Evolutionary conservation across 2,329 filamentous ascomycete species (phyloP), one percentile per base, ranked within the genome.

Genomic region (Colletotrichum echinochloae): DNA sequence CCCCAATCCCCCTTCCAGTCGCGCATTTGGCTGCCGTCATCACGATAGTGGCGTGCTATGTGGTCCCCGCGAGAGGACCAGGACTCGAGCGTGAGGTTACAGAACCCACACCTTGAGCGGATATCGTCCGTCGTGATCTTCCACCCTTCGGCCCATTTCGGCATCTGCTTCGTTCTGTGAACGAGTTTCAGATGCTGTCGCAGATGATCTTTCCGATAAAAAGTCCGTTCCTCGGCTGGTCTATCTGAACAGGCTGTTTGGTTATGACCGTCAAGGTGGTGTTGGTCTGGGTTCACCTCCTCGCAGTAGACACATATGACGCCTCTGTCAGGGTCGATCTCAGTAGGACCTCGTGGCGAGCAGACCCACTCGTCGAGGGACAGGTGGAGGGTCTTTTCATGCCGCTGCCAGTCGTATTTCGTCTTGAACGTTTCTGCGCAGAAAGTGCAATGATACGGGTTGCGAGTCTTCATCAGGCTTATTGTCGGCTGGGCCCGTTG

Each of bases 191-290:
- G 70, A 44, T 85, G 83, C 51, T 85, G 83, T 1, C 79, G 76
- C 1, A 85, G 72, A 65, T 85, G 83, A 35, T 85, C 83, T 62
- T 84, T 85, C 6, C 83, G 74, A 37, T 81, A 82, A 59, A 84
- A 85, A 0, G 79, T 80, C 2, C 83, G 81, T 28, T 88, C 85
- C 51, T 78, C 77, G 0, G 79, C 61, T 0, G 78, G 76, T 11
- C 87, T 85, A 28, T 88, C 84, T n/a, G 84, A 82, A 73, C 89
- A 91, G 7, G 83, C 72, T 3, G 76, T 74, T 60, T 81, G 79
- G n/a, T 82, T 80, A 57, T 85, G 83, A 0, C 49, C 56, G 16
- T 82, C 77, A 0, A 81, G 73, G 61, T 85, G 83, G 9, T 72
- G 54, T 6, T 71, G 49, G 7, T 76, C 71, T 1, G 83, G 82